These are phyloP conservation scores for Hydnomerulius pinastri DNA, from an alignment of 768 basidiomycete genomes.

Conservation along the genomic window DNA sequence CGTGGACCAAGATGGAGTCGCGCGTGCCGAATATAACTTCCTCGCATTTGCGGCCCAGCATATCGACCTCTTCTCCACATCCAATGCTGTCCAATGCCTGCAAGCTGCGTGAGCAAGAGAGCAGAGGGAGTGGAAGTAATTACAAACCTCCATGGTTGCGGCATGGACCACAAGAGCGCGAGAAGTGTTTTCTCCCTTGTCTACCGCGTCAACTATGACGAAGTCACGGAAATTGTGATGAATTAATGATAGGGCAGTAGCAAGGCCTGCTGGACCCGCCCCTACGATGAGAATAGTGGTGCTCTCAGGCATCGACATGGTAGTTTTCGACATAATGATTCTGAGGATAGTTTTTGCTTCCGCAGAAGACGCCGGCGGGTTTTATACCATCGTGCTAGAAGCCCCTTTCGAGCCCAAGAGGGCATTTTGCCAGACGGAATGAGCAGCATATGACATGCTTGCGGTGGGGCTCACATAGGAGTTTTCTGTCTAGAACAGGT, in stretches of 20 bases:
- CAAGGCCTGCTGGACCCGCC: slow-evolving; percentile 52
- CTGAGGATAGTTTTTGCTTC: no score
- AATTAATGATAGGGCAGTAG: slow-evolving; percentile 46
- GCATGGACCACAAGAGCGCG: slow-evolving; percentile 52
- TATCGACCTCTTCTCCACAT: slow-evolving; percentile 40
- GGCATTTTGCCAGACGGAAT: no score
- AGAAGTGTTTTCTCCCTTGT: slow-evolving; percentile 37
- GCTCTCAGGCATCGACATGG: slow-evolving; percentile 33
- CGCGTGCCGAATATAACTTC: slow-evolving; percentile 33
- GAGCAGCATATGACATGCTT: no score
- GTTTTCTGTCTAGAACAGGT: no score
- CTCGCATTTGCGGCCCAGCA: slow-evolving; percentile 36
- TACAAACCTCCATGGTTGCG: slow-evolving; percentile 50
- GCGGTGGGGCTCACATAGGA: no score
- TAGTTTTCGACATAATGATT: no score
- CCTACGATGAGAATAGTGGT: slow-evolving; percentile 52
- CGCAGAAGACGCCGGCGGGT: no score
- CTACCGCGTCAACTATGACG: slow-evolving; percentile 43
- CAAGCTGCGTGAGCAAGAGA: slow-evolving; percentile 31
- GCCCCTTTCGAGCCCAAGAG: no score
- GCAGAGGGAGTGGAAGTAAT: not conserved
- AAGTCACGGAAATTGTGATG: slow-evolving; percentile 43
- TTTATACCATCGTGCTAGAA: no score
- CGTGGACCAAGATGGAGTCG: slow-evolving; percentile 24
- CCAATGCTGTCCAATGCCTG: slow-evolving; percentile 50